These are phyloP conservation scores for Tuber calosporum DNA, from an alignment of 495 filamentous ascomycete species.

Conservation along the genomic window DNA sequence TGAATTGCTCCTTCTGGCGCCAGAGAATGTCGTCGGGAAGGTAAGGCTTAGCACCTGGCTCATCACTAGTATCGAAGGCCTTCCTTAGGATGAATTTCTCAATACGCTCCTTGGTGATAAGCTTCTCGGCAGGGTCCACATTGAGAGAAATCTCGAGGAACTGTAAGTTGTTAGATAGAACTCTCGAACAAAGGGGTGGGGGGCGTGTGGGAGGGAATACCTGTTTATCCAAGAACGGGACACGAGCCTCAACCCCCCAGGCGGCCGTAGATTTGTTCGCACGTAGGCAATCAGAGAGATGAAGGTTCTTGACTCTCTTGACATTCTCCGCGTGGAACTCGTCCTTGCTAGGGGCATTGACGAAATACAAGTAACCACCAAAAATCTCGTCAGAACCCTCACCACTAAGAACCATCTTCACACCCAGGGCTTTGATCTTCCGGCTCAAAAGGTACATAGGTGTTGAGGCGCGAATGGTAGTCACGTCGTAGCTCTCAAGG, in stretches of 20 bases:
- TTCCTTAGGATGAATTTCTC: conserved; percentile 98
- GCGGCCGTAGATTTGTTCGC: conserved; percentile 99
- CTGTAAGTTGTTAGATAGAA: conserved; percentile 44
- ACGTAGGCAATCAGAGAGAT: conserved; percentile 86
- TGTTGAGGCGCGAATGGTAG: conserved; percentile 94
- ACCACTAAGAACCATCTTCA: conserved; percentile 97
- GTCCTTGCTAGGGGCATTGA: conserved; percentile 79
- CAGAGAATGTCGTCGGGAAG: conserved; percentile 91
- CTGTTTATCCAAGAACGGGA: conserved; percentile 93
- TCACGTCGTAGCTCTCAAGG: conserved; percentile 95
- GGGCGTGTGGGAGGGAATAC: conserved; percentile 42
- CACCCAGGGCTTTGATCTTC: conserved; percentile 98
- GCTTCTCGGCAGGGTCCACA: conserved; percentile 87
- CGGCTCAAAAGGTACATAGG: conserved; percentile 96
- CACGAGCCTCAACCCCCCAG: conserved; percentile 96
- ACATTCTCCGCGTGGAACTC: conserved; percentile 93
- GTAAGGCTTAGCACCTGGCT: conserved; percentile 71
- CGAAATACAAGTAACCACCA: conserved; percentile 97
- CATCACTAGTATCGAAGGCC: conserved; percentile 86
- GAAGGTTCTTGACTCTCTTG: conserved; percentile 85
- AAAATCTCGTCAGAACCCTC: conserved; percentile 98
- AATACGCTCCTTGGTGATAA: conserved; percentile 81
- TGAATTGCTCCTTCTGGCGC: conserved; percentile 99
- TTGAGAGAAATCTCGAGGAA: conserved; percentile 88
- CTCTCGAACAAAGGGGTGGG: neutral